These are phyloP conservation scores for Tetrapisispora phaffii DNA, from an alignment of 805 yeast genomes.

Conservation along the genomic window DNA sequence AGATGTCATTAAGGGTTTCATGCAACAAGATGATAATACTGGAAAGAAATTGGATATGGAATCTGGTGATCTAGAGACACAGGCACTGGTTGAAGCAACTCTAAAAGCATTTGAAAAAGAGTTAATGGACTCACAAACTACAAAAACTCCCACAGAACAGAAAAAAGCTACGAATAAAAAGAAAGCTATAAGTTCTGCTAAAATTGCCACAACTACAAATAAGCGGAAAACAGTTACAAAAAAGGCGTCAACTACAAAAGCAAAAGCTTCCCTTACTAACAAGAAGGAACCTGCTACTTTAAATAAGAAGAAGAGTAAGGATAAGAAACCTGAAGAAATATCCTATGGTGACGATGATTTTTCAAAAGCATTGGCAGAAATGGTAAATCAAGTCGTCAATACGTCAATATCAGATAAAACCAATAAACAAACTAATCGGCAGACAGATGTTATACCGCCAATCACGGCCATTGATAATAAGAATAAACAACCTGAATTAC, in stretches of 20 bases:
- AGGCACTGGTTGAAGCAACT: slow-evolving; percentile 28
- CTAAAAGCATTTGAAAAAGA: slow-evolving; percentile 28
- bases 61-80: slow-evolving; percentile 17
- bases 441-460: neutral
- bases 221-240: neutral
- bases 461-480: neutral
- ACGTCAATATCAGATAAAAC: slow-evolving; percentile 15
- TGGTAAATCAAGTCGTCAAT: slow-evolving; percentile 47
- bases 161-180: slow-evolving; percentile 4
- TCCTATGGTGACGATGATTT: slow-evolving; percentile 27
- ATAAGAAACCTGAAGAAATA: slow-evolving; percentile 5
- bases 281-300: neutral
- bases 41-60: neutral
- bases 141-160: slow-evolving; percentile 1
- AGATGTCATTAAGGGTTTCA: slow-evolving; percentile 25
- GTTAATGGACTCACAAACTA: slow-evolving; percentile 11
- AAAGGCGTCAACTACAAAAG: neutral
- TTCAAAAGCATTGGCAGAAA: slow-evolving; percentile 45
- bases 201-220: neutral
- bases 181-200: slow-evolving; percentile 3
- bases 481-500: neutral
- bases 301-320: slow-evolving; percentile 17
- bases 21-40: slow-evolving; percentile 14
- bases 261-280: neutral
- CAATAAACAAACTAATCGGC: neutral